These are phyloP conservation scores for Friedmanniomyces simplex DNA, from an alignment of 495 filamentous ascomycete genomes.

Conservation along the genomic window DNA sequence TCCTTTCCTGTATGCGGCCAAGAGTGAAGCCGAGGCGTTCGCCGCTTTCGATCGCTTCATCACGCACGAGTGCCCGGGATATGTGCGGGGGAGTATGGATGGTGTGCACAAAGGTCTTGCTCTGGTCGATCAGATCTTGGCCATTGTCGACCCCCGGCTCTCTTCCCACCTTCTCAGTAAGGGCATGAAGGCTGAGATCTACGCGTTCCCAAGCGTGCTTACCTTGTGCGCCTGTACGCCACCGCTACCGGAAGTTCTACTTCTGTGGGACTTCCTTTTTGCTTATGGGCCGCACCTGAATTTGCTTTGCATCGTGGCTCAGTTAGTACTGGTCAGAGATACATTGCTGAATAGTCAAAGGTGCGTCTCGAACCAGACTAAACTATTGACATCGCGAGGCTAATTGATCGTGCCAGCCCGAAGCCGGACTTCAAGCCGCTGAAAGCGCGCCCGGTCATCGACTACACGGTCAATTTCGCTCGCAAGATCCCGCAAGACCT, in stretches of 20 bases:
- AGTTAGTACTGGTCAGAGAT: conserved; percentile 79
- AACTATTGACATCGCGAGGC: not conserved
- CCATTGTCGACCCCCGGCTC: conserved; percentile 83
- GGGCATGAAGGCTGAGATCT: conserved; percentile 81
- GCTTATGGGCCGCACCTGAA: conserved; percentile 93
- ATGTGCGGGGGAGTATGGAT: conserved; percentile 93
- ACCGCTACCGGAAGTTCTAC: conserved; percentile 86
- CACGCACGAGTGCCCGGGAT: conserved; percentile 81
- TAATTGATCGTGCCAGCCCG: conserved; percentile 46
- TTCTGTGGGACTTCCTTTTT: conserved; percentile 97
- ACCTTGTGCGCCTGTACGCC: conserved; percentile 94
- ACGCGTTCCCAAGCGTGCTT: conserved; percentile 93
- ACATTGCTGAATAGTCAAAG: conserved; percentile 70
- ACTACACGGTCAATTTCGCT: conserved; percentile 64
- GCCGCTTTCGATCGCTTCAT: conserved; percentile 82
- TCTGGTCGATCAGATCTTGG: conserved; percentile 80
- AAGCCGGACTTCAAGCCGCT: conserved; percentile 83
- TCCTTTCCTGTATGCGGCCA: conserved; percentile 89
- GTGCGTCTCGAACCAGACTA: conserved; percentile 40
- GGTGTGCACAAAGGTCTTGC: conserved; percentile 87
- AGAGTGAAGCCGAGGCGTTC: conserved; percentile 90
- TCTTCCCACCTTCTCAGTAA: conserved; percentile 72
- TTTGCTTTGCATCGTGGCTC: conserved; percentile 93
- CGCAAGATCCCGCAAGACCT: conserved; percentile 79
- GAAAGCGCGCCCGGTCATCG: conserved; percentile 58